Percentiles rank a stretch among this genome's conserved stretches.
Conservation (phyloP, 495 filamentous ascomycete species). For the Cudoniella acicularis region DNA sequence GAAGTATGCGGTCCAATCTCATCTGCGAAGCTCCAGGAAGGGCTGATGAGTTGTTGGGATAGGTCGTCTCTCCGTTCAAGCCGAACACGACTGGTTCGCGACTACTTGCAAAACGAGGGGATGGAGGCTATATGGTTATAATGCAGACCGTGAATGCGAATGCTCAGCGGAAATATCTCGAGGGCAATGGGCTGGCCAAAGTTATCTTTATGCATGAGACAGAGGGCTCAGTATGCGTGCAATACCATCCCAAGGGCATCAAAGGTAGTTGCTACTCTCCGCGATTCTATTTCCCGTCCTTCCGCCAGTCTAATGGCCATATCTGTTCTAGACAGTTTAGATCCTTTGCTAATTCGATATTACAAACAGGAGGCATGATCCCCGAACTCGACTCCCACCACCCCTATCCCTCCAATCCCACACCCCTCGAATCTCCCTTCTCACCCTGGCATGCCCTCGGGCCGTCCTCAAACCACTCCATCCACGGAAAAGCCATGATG, state of each 20-base stretch:
- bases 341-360: neutral
- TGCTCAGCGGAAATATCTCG: conserved; percentile 8
- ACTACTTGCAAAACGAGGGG: conserved; percentile 16
- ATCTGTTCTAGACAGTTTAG: too few species aligned
- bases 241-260: conserved; percentile 24
- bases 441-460: conserved; percentile 19
- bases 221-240: conserved; percentile 16
- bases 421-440: conserved; percentile 3
- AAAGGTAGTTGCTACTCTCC: too few species aligned
- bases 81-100: conserved; percentile 9
- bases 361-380: conserved; percentile 15
- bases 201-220: conserved; percentile 18
- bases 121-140: conserved; percentile 24
- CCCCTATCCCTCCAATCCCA: neutral
- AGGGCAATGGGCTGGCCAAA: conserved; percentile 1
- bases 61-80: conserved; percentile 16
- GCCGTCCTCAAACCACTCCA: neutral
- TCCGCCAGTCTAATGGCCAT: neutral
- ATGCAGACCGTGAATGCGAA: conserved; percentile 17
- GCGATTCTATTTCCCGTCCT: neutral
- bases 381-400: conserved; percentile 22
- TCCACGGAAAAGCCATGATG: conserved; percentile 6
- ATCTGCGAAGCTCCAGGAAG: neutral
- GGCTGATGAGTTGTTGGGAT: neutral
- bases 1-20: conserved; percentile 5